Evolutionary conservation across 2,329 filamentous ascomycete species (phyloP).

Genomic region (Geosmithia putterillii): DNA sequence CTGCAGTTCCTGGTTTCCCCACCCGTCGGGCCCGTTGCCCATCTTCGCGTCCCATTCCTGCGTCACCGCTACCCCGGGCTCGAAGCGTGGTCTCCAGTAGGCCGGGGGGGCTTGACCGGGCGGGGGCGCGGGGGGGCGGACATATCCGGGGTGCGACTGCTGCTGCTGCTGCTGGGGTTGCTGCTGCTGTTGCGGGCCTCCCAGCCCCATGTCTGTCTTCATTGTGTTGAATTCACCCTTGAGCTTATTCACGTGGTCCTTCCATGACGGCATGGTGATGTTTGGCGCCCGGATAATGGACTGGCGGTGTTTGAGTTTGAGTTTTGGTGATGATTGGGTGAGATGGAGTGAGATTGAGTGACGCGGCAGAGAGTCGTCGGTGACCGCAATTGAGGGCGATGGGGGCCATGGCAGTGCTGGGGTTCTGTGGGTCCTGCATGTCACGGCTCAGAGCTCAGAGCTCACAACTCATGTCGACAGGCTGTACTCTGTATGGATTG

Average conservation of each 20-base stretch:
- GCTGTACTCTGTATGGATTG: too few species aligned
- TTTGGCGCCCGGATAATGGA: not conserved
- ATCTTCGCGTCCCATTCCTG: conserved; percentile 40
- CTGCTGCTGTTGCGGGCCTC: conserved; percentile 4
- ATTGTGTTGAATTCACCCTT: conserved; percentile 24
- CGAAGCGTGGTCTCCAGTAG: conserved; percentile 43
- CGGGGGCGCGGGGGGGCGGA: conserved; percentile 7
- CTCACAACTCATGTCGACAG: too few species aligned
- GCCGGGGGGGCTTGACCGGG: conserved; percentile 7
- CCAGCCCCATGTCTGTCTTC: conserved; percentile 14
- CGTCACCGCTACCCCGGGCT: conserved; percentile 29
- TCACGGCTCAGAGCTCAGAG: too few species aligned
- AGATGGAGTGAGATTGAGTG: too few species aligned
- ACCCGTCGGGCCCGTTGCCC: conserved; percentile 42
- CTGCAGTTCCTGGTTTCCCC: conserved; percentile 50
- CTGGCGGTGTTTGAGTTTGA: too few species aligned
- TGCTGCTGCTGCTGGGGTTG: conserved; percentile 9
- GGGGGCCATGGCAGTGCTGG: too few species aligned
- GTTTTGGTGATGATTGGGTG: too few species aligned
- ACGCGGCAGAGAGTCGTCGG: too few species aligned
- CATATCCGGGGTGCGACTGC: conserved; percentile 6
- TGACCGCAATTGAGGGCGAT: too few species aligned
- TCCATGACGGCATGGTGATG: conserved; percentile 18
- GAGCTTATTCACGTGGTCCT: conserved; percentile 22
- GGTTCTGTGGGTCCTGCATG: too few species aligned